phyloP scores from a whole-genome alignment of 805 yeast genomes.

The Barnettozyma wickerhamii region DNA sequence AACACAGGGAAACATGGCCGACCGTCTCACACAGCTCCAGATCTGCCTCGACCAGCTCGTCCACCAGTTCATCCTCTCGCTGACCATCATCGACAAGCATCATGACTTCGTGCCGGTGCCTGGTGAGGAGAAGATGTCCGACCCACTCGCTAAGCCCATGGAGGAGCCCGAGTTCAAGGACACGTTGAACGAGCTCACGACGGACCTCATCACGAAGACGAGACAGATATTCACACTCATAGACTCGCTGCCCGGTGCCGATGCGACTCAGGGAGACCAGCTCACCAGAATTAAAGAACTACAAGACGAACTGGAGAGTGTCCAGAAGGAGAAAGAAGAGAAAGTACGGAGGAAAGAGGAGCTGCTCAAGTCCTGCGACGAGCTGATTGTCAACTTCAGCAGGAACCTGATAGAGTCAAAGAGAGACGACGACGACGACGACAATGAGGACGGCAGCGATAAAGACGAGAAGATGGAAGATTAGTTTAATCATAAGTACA shows the following conservation, averaged over 20 bases:
- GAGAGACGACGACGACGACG: slow-evolving; percentile 5
- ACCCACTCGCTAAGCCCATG: slow-evolving; percentile 57
- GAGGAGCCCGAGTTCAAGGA: slow-evolving; percentile 34
- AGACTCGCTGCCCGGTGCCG: slow-evolving; percentile 90
- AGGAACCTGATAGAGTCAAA: slow-evolving; percentile 34
- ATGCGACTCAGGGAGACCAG: slow-evolving; percentile 75
- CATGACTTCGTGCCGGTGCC: slow-evolving; percentile 54
- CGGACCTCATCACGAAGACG: slow-evolving; percentile 80
- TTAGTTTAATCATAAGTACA: neutral
- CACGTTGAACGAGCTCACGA: slow-evolving; percentile 71
- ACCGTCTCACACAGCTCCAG: slow-evolving; percentile 85
- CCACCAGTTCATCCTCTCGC: slow-evolving; percentile 75
- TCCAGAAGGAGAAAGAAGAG: slow-evolving; percentile 53
- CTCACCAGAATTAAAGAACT: slow-evolving; percentile 56
- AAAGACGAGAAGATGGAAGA: neutral
- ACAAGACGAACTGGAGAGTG: slow-evolving; percentile 54
- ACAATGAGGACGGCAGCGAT: too few relatives aligned
- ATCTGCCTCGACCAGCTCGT: slow-evolving; percentile 75
- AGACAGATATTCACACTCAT: slow-evolving; percentile 83
- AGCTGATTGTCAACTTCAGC: slow-evolving; percentile 49
- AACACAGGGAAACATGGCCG: slow-evolving; percentile 51
- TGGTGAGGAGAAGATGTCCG: slow-evolving; percentile 54
- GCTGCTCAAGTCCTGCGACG: slow-evolving; percentile 58
- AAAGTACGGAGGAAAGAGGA: slow-evolving; percentile 63
- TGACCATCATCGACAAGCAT: slow-evolving; percentile 74